Evolutionary conservation across 257 asterid genomes (phyloP).

Genomic region (Lycium barbarum): DNA sequence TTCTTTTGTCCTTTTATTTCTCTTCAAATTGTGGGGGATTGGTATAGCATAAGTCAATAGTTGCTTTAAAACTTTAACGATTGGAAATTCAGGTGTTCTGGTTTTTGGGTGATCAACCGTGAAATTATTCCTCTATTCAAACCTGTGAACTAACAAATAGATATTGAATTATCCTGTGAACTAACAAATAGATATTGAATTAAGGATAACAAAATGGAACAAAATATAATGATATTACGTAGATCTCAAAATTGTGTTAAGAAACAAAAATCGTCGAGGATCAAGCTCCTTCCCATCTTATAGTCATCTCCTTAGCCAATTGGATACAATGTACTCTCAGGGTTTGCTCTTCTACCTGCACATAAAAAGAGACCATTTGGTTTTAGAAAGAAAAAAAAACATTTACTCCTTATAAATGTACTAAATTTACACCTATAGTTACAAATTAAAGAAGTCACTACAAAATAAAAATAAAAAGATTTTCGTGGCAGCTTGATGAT

Average conservation of each 20-base stretch:
- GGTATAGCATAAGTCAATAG: conserved; percentile 39
- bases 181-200: background rate
- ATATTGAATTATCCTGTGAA: background rate
- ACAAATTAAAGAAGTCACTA: background rate
- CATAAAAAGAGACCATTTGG: conserved; percentile 5
- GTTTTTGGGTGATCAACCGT: background rate
- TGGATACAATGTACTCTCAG: conserved; percentile 56
- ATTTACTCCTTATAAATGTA: background rate
- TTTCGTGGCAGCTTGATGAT: background rate
- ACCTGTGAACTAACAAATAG: background rate
- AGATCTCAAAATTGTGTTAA: background rate
- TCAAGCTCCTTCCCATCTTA: background rate
- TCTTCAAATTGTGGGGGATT: conserved; percentile 41
- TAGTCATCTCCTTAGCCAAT: conserved; percentile 35
- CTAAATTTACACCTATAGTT: background rate
- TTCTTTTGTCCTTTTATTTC: background rate
- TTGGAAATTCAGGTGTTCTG: conserved; percentile 16
- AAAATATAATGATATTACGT: background rate
- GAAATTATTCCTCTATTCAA: background rate
- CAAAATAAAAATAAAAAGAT: background rate
- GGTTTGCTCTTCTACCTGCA: conserved; percentile 64
- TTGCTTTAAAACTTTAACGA: background rate
- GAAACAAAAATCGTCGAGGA: background rate
- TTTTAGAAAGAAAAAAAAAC: background rate
- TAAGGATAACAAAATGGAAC: background rate